phyloP scores from a whole-genome alignment of 2,329 filamentous ascomycete species.

The Didymella arachidicola region DNA sequence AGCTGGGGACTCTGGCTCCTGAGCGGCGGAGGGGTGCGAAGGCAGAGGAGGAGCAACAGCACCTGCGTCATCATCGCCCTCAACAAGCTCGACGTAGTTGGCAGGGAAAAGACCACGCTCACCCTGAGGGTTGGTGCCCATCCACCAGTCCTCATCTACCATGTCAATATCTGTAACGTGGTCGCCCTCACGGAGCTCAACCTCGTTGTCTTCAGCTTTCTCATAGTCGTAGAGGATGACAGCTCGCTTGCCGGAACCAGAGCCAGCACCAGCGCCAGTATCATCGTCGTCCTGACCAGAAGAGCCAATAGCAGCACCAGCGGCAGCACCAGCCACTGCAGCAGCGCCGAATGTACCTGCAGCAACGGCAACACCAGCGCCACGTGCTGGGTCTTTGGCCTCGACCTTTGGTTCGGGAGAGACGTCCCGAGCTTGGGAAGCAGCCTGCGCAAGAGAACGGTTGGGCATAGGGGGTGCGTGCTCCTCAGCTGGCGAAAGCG shows the following conservation, averaged over 20 bases:
- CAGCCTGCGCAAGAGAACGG: constrained; percentile 66
- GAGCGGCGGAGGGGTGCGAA: constrained; percentile 53
- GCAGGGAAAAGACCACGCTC: constrained; percentile 93
- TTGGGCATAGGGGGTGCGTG: constrained; percentile 67
- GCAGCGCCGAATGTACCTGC: constrained; percentile 54
- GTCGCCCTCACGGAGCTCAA: constrained; percentile 88
- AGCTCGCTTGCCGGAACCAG: constrained; percentile 70
- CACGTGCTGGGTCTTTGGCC: constrained; percentile 64
- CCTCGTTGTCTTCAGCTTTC: constrained; percentile 95
- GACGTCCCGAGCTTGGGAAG: constrained; percentile 70
- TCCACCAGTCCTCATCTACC: constrained; percentile 99
- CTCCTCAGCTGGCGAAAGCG: constrained; percentile 61
- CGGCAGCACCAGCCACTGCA: constrained; percentile 54
- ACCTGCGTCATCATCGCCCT: constrained; percentile 61
- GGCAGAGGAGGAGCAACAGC: constrained; percentile 49
- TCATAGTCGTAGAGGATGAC: constrained; percentile 94
- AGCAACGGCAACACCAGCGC: constrained; percentile 58
- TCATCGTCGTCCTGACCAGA: constrained; percentile 46
- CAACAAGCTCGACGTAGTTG: constrained; percentile 92
- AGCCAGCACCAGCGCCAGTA: constrained; percentile 33
- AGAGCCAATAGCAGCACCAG: constrained; percentile 50
- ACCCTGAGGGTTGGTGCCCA: constrained; percentile 85
- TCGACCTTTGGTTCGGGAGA: constrained; percentile 69
- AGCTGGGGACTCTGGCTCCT: constrained; percentile 44
- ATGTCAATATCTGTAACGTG: constrained; percentile 91